These are phyloP conservation scores for Peronosclerospora sorghi DNA, from an alignment of 352 stramenopile genomes.

Conservation along the genomic window DNA sequence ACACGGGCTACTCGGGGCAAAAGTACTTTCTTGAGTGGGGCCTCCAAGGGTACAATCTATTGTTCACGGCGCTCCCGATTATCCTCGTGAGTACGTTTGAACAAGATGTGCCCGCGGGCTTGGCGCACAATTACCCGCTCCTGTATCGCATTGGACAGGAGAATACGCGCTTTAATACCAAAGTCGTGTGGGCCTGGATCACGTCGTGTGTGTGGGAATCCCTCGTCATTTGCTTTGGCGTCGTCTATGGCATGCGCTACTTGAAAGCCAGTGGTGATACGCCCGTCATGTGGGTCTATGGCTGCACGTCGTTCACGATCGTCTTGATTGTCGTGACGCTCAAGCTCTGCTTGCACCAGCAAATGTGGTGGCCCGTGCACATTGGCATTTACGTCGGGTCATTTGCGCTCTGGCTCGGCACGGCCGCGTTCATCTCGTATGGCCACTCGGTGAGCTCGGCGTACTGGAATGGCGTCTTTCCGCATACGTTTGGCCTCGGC, in stretches of 20 bases:
- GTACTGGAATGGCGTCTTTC: conserved; percentile 80
- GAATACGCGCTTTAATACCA: conserved; percentile 80
- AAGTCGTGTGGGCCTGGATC: conserved; percentile 77
- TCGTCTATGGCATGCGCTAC: conserved; percentile 73
- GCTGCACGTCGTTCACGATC: conserved; percentile 89
- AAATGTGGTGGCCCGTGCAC: conserved; percentile 78
- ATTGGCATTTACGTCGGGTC: conserved; percentile 57
- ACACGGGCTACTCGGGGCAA: conserved; percentile 79
- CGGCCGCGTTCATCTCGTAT: conserved; percentile 58
- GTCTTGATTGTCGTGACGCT: conserved; percentile 92
- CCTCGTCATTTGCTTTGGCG: conserved; percentile 74
- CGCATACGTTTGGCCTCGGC: conserved; percentile 47
- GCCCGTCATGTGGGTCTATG: conserved; percentile 89
- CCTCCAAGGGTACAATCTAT: conserved; percentile 82
- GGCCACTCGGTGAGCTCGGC: conserved; percentile 60
- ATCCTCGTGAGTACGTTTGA: conserved; percentile 77
- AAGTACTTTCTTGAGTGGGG: conserved; percentile 84
- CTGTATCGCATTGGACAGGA: conserved; percentile 79
- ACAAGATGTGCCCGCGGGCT: conserved; percentile 66
- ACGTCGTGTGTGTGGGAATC: conserved; percentile 76
- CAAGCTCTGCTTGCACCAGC: conserved; percentile 86
- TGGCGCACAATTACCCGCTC: conserved; percentile 59
- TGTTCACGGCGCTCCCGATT: conserved; percentile 82
- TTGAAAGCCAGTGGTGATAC: conserved; percentile 77
- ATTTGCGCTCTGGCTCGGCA: conserved; percentile 61